Evolutionary conservation across 2,329 filamentous ascomycete genomes (phyloP).

Genomic region (Zarea fungicola): DNA sequence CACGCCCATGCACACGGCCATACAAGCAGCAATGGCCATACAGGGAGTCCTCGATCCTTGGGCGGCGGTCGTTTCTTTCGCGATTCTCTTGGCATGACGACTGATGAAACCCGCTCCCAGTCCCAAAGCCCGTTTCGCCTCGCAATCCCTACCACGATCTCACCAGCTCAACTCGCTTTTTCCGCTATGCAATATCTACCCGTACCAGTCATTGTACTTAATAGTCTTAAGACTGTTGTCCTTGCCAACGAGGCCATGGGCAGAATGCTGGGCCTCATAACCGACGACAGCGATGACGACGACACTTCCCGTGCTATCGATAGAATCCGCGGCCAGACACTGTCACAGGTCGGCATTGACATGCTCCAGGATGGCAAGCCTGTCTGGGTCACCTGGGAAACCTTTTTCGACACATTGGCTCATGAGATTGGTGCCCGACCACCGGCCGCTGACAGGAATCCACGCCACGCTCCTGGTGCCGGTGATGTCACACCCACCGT

Average conservation of each 20-base stretch:
- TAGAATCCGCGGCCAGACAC: slow-evolving; percentile 56
- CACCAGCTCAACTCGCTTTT: slow-evolving; percentile 54
- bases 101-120: slow-evolving; percentile 24
- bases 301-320: slow-evolving; percentile 47
- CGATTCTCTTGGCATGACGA: slow-evolving; percentile 21
- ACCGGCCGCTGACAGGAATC: slow-evolving; percentile 20
- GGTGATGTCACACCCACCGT: slow-evolving; percentile 35
- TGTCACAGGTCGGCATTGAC: slow-evolving; percentile 68
- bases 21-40: slow-evolving; percentile 13
- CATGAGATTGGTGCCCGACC: slow-evolving; percentile 34
- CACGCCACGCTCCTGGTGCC: slow-evolving; percentile 15
- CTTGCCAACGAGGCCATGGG: slow-evolving; percentile 74
- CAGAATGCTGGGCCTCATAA: slow-evolving; percentile 56
- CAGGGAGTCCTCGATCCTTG: slow-evolving; percentile 23
- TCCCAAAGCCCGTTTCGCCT: slow-evolving; percentile 35
- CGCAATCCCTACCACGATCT: slow-evolving; percentile 43
- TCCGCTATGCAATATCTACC: slow-evolving; percentile 69
- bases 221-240: slow-evolving; percentile 62
- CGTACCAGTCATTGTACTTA: slow-evolving; percentile 64
- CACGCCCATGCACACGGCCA: slow-evolving; percentile 9
- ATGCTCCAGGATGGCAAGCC: slow-evolving; percentile 63
- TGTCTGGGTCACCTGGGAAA: slow-evolving; percentile 55
- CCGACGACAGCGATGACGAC: slow-evolving; percentile 34
- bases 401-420: slow-evolving; percentile 51
- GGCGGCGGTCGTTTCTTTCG: slow-evolving; percentile 31